Evolutionary conservation across 495 filamentous ascomycete genomes (phyloP), one percentile per base, ranked within the genome.

Genomic region (Thermochaetoides thermophila): DNA sequence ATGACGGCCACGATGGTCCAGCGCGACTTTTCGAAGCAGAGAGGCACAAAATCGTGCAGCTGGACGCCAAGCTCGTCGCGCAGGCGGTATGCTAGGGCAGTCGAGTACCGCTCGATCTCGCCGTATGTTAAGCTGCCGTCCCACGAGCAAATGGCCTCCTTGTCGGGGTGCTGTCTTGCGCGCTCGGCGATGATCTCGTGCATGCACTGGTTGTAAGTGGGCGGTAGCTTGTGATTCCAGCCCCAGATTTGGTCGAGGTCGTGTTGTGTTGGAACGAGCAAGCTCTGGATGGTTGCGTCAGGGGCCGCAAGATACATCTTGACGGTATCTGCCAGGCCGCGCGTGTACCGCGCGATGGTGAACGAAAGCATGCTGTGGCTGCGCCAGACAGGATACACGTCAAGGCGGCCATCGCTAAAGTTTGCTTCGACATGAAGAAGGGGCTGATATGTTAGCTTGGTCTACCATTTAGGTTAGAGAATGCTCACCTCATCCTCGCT

Each of bases 121-220:
- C 37, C 46, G 43, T 64, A 78, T 0, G 70, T 71, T 27, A 78
- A 47, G 29, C 31, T 59, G n/a, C 70, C 72, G 53, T 78, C 74
- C 68, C 70, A 76, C 5, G 48, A 57, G 27, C 48, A 57, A 6
- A 72, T 46, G 31, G 39, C 46, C 16, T 15, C 27, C 24, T 40
- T 46, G 23, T 45, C 10, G 0, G 39, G 39, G 4, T 66, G 59
- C 6, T 68, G 45, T 2, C 69, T 57, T 3, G 53, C 49, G 23
- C 57, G 55, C 20, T 63, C 44, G 9, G 50, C 46, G 9, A 60
- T 45, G 29, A 59, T 17, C n/a, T 56, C 52, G 30, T 60, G 56
- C 45, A 60, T 59, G 21, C 53, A 57, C 4, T 17, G 28, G 23
- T 50, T 43, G 29, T 50, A 39, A 5, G 43, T 56, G 7, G 44